A percentile compares a stretch with the other conserved stretches of the same genome.
Evolutionary conservation across 768 basidiomycete genomes (phyloP).

Genomic region (Omphalotus guepiniiformis): DNA sequence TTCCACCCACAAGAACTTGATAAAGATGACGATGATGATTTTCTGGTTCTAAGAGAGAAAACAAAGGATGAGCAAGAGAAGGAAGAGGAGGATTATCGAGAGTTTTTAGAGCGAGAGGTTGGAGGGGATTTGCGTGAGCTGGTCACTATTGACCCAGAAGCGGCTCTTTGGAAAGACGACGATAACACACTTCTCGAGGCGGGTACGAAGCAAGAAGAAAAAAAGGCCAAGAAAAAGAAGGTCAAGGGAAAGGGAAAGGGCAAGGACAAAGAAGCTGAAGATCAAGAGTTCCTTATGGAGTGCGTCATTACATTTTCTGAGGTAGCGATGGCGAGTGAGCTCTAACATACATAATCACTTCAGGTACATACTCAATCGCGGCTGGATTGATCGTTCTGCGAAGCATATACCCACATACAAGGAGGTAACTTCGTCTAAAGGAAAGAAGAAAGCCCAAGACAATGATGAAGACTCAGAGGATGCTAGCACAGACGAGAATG

Average conservation of each 20-base stretch:
- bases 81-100: slow-evolving; percentile 84
- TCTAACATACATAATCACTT: slow-evolving; percentile 1
- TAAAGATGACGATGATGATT: slow-evolving; percentile 49
- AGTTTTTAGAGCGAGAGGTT: slow-evolving; percentile 77
- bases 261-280: slow-evolving; percentile 46
- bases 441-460: slow-evolving; percentile 27
- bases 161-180: slow-evolving; percentile 8
- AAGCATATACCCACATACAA: slow-evolving; percentile 79
- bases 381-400: slow-evolving; percentile 86
- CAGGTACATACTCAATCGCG: slow-evolving; percentile 96
- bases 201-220: slow-evolving; percentile 23
- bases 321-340: neutral
- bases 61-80: slow-evolving; percentile 69
- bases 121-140: slow-evolving; percentile 69
- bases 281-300: slow-evolving; percentile 88
- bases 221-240: slow-evolving; percentile 24
- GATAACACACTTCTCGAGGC: slow-evolving; percentile 9
- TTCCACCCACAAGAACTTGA: slow-evolving; percentile 53
- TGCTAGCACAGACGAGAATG: slow-evolving; percentile 18
- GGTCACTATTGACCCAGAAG: slow-evolving; percentile 58
- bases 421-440: slow-evolving; percentile 58
- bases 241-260: slow-evolving; percentile 19
- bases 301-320: slow-evolving; percentile 34
- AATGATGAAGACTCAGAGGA: slow-evolving; percentile 16
- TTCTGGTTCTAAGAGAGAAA: slow-evolving; percentile 73